Conservation (phyloP, 225 moss, liverwort and hornwort species). For the Marchantia polymorpha region DNA sequence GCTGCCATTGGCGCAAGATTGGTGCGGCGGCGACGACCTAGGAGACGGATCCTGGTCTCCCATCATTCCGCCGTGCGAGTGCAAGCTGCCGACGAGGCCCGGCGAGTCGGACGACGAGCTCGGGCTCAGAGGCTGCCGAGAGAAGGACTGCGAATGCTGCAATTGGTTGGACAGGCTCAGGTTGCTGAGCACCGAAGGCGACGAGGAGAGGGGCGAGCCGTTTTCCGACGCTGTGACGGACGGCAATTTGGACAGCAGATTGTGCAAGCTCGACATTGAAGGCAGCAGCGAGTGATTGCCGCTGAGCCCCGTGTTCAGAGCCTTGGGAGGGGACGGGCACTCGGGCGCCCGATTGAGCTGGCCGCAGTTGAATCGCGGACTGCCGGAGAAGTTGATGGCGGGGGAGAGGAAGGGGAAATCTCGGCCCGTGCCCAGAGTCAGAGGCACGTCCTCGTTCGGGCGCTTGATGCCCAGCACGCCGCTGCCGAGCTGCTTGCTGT, state of each 20-base stretch:
- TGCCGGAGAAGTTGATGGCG: conserved; percentile 23
- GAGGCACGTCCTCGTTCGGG: conserved; percentile 29
- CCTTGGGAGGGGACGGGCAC: conserved; percentile 45
- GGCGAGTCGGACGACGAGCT: conserved; percentile 34
- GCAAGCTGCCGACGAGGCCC: neutral
- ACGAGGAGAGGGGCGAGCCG: conserved; percentile 20
- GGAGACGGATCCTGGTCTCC: conserved; percentile 12
- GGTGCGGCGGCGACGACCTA: conserved; percentile 22
- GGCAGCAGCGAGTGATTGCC: conserved; percentile 49
- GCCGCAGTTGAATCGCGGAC: conserved; percentile 31
- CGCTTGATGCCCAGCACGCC: conserved; percentile 43
- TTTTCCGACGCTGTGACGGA: conserved; percentile 49
- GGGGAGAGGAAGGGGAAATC: conserved; percentile 35
- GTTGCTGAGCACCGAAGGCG: conserved; percentile 25
- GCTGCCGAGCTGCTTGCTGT: conserved; percentile 10
- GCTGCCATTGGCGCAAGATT: conserved; percentile 11
- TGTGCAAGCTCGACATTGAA: conserved; percentile 86
- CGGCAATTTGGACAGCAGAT: conserved; percentile 77
- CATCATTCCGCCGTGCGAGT: conserved; percentile 1
- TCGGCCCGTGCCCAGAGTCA: conserved; percentile 8
- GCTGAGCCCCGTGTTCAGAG: conserved; percentile 32
- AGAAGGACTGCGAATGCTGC: conserved; percentile 20
- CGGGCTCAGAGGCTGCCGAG: conserved; percentile 35
- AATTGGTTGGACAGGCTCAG: conserved; percentile 24
- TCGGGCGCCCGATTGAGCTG: conserved; percentile 52